Evolutionary conservation across 2,329 filamentous ascomycete species (phyloP).

Genomic region (Xylariaceae sp.): DNA sequence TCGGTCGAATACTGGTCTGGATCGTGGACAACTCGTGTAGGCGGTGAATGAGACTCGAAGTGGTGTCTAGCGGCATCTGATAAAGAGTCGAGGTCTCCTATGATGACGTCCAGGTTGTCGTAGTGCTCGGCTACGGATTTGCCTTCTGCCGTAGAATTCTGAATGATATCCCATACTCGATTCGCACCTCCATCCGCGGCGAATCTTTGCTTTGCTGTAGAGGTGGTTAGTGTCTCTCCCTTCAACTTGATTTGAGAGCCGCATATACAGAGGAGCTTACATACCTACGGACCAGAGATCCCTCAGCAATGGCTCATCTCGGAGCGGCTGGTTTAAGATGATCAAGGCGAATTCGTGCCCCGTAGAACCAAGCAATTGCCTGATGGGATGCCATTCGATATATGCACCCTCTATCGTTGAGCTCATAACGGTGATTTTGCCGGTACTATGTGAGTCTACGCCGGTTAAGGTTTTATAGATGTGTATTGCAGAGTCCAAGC

Average conservation of each 20-base stretch:
- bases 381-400: slow-evolving; percentile 32
- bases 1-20: slow-evolving; percentile 86
- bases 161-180: slow-evolving; percentile 49
- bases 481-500: no score
- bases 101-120: slow-evolving; percentile 64
- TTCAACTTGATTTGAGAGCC: background rate
- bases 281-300: slow-evolving; percentile 26
- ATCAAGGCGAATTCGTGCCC: slow-evolving; percentile 44
- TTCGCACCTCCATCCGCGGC: slow-evolving; percentile 94
- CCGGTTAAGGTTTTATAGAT: no score
- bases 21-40: slow-evolving; percentile 62
- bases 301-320: slow-evolving; percentile 18
- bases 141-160: background rate
- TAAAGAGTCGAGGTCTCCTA: slow-evolving; percentile 90
- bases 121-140: slow-evolving; percentile 24
- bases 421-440: no score
- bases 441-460: no score
- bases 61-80: slow-evolving; percentile 47
- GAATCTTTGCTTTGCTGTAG: slow-evolving; percentile 59
- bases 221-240: slow-evolving; percentile 15
- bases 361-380: slow-evolving; percentile 19
- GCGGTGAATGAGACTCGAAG: slow-evolving; percentile 49
- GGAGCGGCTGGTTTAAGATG: slow-evolving; percentile 58
- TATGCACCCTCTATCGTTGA: background rate
- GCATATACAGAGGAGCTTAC: background rate